Base-by-base conservation (phyloP, 441 rosid species). In the Pelargonium citronellum region DNA sequence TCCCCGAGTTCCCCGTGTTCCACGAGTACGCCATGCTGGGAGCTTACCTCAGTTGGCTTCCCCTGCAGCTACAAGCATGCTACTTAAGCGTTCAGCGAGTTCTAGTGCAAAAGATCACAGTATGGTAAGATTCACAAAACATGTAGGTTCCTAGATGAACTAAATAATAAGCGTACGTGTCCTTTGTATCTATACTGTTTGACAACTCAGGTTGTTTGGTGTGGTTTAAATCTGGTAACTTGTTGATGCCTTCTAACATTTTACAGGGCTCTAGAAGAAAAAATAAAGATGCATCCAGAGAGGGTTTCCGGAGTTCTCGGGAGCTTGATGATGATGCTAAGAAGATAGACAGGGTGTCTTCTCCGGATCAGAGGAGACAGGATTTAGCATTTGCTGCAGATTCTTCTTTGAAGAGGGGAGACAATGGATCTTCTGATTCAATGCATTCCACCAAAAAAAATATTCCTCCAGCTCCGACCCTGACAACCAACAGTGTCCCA, bases 1-100 rank as follows among this genome's bases (percentile, higher is more conserved):
- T 79, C 98, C 96, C 47, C 86, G 99, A 77, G 98, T 95, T 66
- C 95, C 97, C 70, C 96, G 96, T 71, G 97, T 92, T 58, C 98
- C 97, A 7, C 95, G 96, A 63, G 85, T 92, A 73, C 92, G 96
- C 66, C 90, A 95, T 70, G 79, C 92, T n/a, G 90, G 95, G 64
- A 86, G 88, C 83, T 85, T 89, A 63, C 93, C 97, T 57, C 87
- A 87, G 79, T 74, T 87, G 76, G 75, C 86, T 70, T 89, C 97
- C 78, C 84, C 95, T 67, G 77, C 92, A 16, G 86, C 89, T 73
- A 69, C 89, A 44, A 85, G 86, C 83, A 77, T 80, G 68, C 86
- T 81, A 51, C 75, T 83, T 71, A 95, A 90, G 81, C 91, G 95
- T 24, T 68, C 96, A 70, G 86, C 91, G 72, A 82, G 89, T 82